Base-by-base conservation (phyloP, 805 yeast species). In the Candida suzukii region DNA sequence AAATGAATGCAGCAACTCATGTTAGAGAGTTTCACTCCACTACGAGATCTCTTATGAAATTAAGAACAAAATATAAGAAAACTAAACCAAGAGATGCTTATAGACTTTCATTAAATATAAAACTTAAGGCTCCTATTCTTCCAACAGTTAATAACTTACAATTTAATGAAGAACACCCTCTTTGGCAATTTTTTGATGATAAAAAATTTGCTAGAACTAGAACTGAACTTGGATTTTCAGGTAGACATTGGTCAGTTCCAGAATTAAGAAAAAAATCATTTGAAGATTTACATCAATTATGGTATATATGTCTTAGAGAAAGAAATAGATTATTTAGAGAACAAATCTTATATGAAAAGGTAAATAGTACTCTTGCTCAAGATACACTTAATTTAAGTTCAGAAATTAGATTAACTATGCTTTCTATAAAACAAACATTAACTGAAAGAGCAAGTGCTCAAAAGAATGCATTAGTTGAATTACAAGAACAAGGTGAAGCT, bases 241-340 rank as follows among this genome's bases (percentile, higher is more conserved):
- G 93, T 14, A 73, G 95, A 52, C 67, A 93, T 4, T 93, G 99
- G 99, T 66, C 83, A 6, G 71, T 88, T 41, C 83, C 88, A 4
- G 98, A 91, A 58, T 74, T 93, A 52, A 79, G 99, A 60, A 74
- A 95, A 46, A 93, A 93, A 62, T 78, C 87, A 16, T 93, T 88
- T 56, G 93, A 88, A 32, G 99, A 93, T 58, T 68, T 93, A 52
- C 99, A 93, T 62, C 75, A 79, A 29, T 68, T 93, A 53, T 93
- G 99, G 98, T 91, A 87, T 60, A 72, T 83, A 35, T 78, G 90
- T 50, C 64, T 91, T 49, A 84, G 78, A 57, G 96, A 93, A 62
- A 70, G 95, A 50, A 93, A 93, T 60, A 65, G 77, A 13, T 61
- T 91, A 42, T 79, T 78, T 27, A 74, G 96, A 51, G 98, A 93